Conservation (phyloP, 2,329 filamentous ascomycete genomes). For the Fonsecaea nubica region DNA sequence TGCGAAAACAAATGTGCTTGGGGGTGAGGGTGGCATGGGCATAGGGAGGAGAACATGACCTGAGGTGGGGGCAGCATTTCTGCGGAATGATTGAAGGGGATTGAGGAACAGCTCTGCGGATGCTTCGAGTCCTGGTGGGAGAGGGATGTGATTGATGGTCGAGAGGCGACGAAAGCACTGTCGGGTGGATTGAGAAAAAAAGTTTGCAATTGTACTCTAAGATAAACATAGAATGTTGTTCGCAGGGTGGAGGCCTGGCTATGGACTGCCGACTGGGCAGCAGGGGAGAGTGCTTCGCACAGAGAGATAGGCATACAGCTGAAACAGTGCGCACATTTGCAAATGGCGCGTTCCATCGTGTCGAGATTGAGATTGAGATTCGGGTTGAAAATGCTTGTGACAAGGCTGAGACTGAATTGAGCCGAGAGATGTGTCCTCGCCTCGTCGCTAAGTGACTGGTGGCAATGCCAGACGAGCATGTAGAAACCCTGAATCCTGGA, state of each 20-base stretch:
- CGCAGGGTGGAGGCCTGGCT: neutral
- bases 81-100: neutral
- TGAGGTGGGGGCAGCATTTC: conserved; percentile 1
- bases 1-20: conserved; percentile 22
- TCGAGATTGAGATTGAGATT: too few species aligned
- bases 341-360: neutral
- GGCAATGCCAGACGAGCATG: too few species aligned
- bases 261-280: neutral
- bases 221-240: conserved; percentile 26
- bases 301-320: neutral
- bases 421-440: too few species aligned
- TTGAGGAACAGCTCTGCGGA: neutral
- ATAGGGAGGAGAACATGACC: conserved; percentile 8
- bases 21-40: neutral
- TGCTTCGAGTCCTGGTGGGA: neutral
- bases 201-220: conserved; percentile 25
- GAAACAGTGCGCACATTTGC: neutral
- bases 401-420: too few species aligned
- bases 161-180: neutral
- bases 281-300: neutral
- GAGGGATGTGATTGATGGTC: neutral
- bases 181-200: conserved; percentile 1
- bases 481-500: too few species aligned
- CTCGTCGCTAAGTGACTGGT: too few species aligned
- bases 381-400: too few species aligned